phyloP scores from a whole-genome alignment of 179 eudicot genomes.

The Gypsophila paniculata region DNA sequence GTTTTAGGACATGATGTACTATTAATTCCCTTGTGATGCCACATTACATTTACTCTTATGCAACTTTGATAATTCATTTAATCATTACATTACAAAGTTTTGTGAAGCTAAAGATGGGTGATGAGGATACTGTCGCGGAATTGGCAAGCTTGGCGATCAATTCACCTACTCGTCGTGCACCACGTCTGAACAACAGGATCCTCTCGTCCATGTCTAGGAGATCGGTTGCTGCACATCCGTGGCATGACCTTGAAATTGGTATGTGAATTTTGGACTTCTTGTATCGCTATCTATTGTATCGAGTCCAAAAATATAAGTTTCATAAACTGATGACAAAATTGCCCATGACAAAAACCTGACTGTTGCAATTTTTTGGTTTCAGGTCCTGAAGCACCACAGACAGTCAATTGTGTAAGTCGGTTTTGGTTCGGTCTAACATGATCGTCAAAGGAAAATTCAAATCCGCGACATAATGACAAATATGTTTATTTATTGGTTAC shows the following conservation, averaged over 20 bases:
- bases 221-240: conserved; percentile 73
- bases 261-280: not conserved
- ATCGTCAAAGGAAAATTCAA: not conserved
- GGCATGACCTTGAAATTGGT: conserved; percentile 79
- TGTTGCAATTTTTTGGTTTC: conserved; percentile 19
- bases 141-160: conserved; percentile 11
- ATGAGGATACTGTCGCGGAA: conserved; percentile 13
- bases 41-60: conserved; percentile 20
- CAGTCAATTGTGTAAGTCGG: conserved; percentile 48
- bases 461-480: too few relatives aligned
- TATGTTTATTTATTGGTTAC: not conserved
- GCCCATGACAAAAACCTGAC: too few relatives aligned
- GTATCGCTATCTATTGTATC: not conserved
- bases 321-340: too few relatives aligned
- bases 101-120: conserved; percentile 29
- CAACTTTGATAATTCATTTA: conserved; percentile 16
- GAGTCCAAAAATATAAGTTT: too few relatives aligned
- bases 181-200: conserved; percentile 53
- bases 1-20: not conserved
- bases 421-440: not conserved
- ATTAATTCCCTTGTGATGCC: conserved; percentile 27
- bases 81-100: not conserved
- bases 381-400: conserved; percentile 65
- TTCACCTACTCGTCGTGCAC: conserved; percentile 34
- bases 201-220: conserved; percentile 58